These are phyloP conservation scores for Phialocephala sp. DNA, from an alignment of 2,329 filamentous ascomycete genomes.

Conservation along the genomic window DNA sequence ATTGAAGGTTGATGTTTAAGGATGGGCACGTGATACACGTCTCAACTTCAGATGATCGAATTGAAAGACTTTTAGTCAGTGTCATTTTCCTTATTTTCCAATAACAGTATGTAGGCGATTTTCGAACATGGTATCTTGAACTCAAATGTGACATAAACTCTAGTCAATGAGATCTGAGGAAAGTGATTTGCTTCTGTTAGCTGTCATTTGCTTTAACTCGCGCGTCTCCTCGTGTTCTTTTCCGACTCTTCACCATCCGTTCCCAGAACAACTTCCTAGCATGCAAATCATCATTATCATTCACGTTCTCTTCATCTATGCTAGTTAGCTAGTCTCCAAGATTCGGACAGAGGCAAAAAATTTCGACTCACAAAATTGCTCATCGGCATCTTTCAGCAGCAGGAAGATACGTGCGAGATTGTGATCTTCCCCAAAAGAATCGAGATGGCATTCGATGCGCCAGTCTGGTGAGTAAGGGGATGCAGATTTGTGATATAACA, in stretches of 20 bases:
- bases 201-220: background rate
- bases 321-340: background rate
- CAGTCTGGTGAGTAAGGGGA: background rate
- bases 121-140: no score
- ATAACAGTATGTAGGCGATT: no score
- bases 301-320: background rate
- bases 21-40: no score
- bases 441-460: background rate
- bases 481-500: background rate
- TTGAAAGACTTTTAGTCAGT: no score
- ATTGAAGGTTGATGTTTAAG: no score
- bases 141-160: no score
- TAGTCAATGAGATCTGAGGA: no score
- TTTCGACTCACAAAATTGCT: background rate
- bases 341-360: background rate
- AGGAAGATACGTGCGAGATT: background rate
- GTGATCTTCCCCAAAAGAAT: background rate
- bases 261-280: background rate
- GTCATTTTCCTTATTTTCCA: no score
- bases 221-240: background rate
- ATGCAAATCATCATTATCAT: conserved; percentile 4
- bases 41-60: no score
- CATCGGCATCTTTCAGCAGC: background rate
- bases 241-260: background rate
- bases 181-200: no score